Percentiles rank a stretch among this genome's conserved stretches.
phyloP scores from a whole-genome alignment of 331 rosid genomes.

The Quercus tomentella region DNA sequence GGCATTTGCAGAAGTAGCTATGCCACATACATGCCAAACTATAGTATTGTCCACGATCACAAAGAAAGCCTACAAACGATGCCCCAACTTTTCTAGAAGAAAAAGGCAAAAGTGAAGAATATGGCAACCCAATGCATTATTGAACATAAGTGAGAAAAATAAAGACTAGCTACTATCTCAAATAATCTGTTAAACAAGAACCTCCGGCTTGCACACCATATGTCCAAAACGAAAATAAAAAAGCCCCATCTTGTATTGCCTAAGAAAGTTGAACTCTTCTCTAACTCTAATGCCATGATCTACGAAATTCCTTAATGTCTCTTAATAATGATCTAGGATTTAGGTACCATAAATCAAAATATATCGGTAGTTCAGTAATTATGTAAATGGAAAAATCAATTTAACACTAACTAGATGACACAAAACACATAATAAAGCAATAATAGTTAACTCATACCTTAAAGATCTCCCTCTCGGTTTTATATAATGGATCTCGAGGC shows the following conservation, averaged over 20 bases:
- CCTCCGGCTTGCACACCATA: not conserved
- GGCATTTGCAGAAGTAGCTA: not conserved
- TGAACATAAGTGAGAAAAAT: not conserved
- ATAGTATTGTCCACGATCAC: not conserved
- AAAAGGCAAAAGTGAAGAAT: not conserved
- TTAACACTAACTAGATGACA: not conserved
- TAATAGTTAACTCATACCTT: slow-evolving; percentile 47
- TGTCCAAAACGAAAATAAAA: not conserved
- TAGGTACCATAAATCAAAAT: not conserved
- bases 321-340: not conserved
- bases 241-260: not conserved
- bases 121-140: not conserved
- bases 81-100: not conserved
- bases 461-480: slow-evolving; percentile 62
- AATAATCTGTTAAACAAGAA: not conserved
- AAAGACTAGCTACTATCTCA: not conserved
- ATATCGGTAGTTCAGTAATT: not conserved
- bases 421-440: slow-evolving; percentile 2
- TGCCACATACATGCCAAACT: not conserved
- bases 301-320: too few relatives aligned
- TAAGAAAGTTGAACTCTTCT: too few relatives aligned
- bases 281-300: too few relatives aligned
- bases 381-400: not conserved
- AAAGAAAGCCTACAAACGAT: not conserved
- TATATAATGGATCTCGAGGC: slow-evolving; percentile 87